phyloP scores from a whole-genome alignment of 2,329 filamentous ascomycete species.

The Hypoxylon sp. region DNA sequence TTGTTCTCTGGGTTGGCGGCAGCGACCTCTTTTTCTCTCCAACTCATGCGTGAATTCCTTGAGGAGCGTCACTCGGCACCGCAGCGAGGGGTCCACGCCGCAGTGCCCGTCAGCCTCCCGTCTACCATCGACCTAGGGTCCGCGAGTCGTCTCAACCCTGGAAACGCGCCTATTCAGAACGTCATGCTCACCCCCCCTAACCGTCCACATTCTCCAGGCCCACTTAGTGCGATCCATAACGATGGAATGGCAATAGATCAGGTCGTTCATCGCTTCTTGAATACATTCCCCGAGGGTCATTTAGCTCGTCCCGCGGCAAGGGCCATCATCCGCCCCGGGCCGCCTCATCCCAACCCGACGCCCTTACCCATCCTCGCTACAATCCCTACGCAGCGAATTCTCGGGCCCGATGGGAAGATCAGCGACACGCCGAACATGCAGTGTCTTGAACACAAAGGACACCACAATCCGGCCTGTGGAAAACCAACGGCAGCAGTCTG shows the following conservation, averaged over 20 bases:
- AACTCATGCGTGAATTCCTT: not conserved
- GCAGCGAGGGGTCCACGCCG: not conserved
- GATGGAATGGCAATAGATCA: too few species aligned
- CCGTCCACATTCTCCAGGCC: not conserved
- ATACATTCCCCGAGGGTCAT: not conserved
- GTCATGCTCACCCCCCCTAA: not conserved
- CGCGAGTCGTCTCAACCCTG: not conserved
- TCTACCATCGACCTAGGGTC: not conserved
- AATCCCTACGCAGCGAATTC: constrained; percentile 13
- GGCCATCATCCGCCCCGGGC: not conserved
- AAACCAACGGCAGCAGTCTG: constrained; percentile 27
- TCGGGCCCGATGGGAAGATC: not conserved
- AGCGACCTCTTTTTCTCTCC: not conserved
- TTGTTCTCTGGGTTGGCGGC: not conserved
- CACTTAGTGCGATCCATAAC: not conserved
- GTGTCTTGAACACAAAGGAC: not conserved
- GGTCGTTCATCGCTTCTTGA: not conserved
- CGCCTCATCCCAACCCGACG: constrained; percentile 21
- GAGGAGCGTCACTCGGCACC: not conserved
- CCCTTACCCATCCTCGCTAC: constrained; percentile 1
- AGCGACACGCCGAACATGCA: not conserved
- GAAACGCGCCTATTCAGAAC: not conserved
- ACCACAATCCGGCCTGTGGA: not conserved
- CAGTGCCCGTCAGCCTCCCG: not conserved
- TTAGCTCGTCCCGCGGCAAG: not conserved